Evolutionary conservation across 1,139 yeast genomes (phyloP), one percentile per base, ranked within the genome.

Genomic region (Pneumocystis wakefieldiae): DNA sequence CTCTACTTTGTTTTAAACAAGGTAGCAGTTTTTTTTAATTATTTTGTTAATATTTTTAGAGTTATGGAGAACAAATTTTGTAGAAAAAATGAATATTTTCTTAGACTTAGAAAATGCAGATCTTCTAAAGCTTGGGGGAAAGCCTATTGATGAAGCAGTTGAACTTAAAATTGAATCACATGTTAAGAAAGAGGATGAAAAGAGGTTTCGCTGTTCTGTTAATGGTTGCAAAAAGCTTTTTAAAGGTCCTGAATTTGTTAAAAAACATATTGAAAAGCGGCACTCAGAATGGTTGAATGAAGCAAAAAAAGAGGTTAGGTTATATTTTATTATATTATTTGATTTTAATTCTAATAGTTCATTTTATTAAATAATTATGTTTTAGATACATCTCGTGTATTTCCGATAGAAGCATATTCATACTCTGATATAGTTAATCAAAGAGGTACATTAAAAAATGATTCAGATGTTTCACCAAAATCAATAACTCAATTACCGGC

Each of bases 221-320:
- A 66, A 60, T 32, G 63, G 62, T 15, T 68, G 70, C 62, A 65
- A 68, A 24, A 68, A 68, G 42, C 64, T 68, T 14, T 68, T 68
- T 62, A 67, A 64, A 61, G 70, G 67, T 10, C 67, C 65, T 15
- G 69, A 68, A 15, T 68, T 68, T 59, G 70, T 68, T 42, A 59
- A 59, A 32, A 68, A 68, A 53, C 70, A 68, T 58, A 67, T 68
- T 42, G 65, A 61, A 59, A 68, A 67, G 57, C 65, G 68, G 58
- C 70, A 68, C 57, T 62, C 62, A 35, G 70, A 68, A 5, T 68
- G 68, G 66, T 53, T 68, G 14, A 64, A 62, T 12, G 41, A 42
- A 19, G 58, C 64, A 29, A 63, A 64, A 53, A 36, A 55, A 28
- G 67, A 67, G 29, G 64, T 64, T 42, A 29, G 19, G 41, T 64